Evolutionary conservation across 2,329 filamentous ascomycete species (phyloP).

Genomic region (Calcarisporium arbuscula): DNA sequence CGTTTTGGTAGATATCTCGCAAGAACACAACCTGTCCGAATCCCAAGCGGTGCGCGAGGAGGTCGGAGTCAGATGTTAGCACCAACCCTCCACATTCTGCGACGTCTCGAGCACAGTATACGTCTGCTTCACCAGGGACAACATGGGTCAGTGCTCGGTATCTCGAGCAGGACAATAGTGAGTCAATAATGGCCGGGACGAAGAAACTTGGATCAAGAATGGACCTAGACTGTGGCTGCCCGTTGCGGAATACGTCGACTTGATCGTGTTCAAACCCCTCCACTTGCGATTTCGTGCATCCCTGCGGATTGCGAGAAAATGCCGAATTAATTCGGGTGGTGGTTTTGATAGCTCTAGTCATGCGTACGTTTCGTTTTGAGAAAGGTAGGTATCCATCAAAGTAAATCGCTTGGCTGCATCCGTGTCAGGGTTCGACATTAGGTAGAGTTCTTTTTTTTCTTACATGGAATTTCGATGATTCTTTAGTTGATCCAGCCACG

Average conservation of each 20-base stretch:
- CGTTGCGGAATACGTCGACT: slow-evolving; percentile 18
- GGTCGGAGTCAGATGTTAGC: slow-evolving; percentile 81
- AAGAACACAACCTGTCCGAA: slow-evolving; percentile 62
- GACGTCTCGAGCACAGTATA: slow-evolving; percentile 65
- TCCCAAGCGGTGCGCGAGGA: slow-evolving; percentile 69
- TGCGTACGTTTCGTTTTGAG: slow-evolving; percentile 56
- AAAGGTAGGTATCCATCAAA: slow-evolving; percentile 79
- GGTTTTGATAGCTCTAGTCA: slow-evolving; percentile 52
- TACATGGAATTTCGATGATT: slow-evolving; percentile 57
- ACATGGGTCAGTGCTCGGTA: slow-evolving; percentile 44
- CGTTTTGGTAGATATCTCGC: slow-evolving; percentile 47
- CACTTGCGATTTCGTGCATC: slow-evolving; percentile 15
- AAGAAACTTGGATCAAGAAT: slow-evolving; percentile 60
- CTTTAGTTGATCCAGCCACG: slow-evolving; percentile 57
- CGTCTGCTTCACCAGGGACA: slow-evolving; percentile 80
- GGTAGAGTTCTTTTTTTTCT: too few relatives aligned
- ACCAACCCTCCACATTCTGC: slow-evolving; percentile 48
- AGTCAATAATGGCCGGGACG: slow-evolving; percentile 70
- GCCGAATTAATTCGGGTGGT: slow-evolving; percentile 50
- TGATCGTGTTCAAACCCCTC: too few relatives aligned
- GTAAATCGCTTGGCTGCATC: slow-evolving; percentile 53
- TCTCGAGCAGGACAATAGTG: slow-evolving; percentile 41
- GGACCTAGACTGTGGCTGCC: slow-evolving; percentile 21
- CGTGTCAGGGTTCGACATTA: slow-evolving; percentile 6
- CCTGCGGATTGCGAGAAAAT: slow-evolving; percentile 21